Base-by-base conservation (phyloP, 1,284 basidiomycete genomes). In the Cerrena zonata region DNA sequence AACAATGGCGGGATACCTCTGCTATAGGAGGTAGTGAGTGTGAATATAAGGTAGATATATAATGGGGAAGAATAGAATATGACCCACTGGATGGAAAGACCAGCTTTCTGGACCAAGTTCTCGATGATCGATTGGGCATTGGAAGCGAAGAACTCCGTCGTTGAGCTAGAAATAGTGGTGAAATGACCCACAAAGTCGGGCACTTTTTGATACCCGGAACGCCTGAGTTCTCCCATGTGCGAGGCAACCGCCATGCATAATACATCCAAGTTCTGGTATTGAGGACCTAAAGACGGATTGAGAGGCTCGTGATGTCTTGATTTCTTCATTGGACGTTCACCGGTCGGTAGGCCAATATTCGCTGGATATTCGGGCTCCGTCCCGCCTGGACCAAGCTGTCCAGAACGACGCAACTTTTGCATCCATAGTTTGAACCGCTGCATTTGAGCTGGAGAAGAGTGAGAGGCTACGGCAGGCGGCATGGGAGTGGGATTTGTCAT, bases 351-450 rank as follows among this genome's bases (percentile, higher is more conserved):
- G 7, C 30, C 30, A 34, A 34, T 15, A 15, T 34, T 15, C 7
- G 30, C 15, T 34, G 30, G 15, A 34, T 7, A 7, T 7, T 34
- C 30, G 30, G 15, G 15, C 30, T 15, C 15, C 30, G 30, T 15
- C 7, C 15, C 30, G 15, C 15, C 7, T 7, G 7, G 15, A 7
- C 15, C 15, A 3, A 46, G 10, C 19, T 34, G 26, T 26, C 44
- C 44, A 10, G 44, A 23, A 23, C 5, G 5, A 27, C 44, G 44
- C 26, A 46, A 34, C 26, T 34, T 46, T 12, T 4, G 4, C 23
- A 46, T 46, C 44, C 44, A 46, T n/a, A 15, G 24, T 19, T 46
- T 46, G 30, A 34, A 34, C 7, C 7, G 15, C 30, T 34, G 30
- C 30, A 34, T 15, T 34, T 15, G 30, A 15, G 30, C 30, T 15